Percentiles rank a stretch among this genome's conserved stretches.
Conservation (phyloP, 805 yeast species). For the Cyberlindnera sargentensis region DNA sequence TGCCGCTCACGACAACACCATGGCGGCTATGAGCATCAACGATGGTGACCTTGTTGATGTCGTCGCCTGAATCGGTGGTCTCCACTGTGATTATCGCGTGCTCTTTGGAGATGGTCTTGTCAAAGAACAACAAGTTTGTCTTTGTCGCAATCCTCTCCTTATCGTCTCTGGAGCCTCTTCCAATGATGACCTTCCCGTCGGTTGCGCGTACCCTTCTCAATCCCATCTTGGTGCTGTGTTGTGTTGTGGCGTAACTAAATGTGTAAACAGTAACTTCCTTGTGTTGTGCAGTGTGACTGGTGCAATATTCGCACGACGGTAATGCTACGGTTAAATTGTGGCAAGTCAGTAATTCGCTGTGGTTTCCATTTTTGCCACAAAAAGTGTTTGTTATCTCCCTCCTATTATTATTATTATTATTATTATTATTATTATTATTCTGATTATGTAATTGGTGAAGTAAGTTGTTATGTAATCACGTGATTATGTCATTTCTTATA, state of each 20-base stretch:
- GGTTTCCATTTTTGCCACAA: too few species aligned
- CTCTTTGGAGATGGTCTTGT: not conserved
- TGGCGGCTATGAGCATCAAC: constrained; percentile 3
- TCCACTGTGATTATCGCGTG: not conserved
- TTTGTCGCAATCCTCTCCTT: not conserved
- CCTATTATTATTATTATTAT: too few species aligned
- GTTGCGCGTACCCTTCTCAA: not conserved
- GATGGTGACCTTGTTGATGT: not conserved
- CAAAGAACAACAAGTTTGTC: not conserved
- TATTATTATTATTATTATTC: too few species aligned
- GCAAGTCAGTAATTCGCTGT: too few species aligned
- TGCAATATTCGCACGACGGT: too few species aligned
- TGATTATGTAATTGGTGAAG: too few species aligned
- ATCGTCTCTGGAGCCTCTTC: constrained; percentile 1
- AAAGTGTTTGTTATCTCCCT: too few species aligned
- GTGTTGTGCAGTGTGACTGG: too few species aligned
- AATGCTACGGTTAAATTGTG: too few species aligned
- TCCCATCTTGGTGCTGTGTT: not conserved
- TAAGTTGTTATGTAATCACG: too few species aligned
- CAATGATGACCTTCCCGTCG: not conserved
- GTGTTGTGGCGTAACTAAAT: not conserved
- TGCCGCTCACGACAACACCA: constrained; percentile 7
- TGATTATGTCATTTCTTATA: too few species aligned
- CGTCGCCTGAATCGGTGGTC: not conserved
- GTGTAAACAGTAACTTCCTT: not conserved